Base-by-base conservation (phyloP, 2,329 filamentous ascomycete genomes). In the Ceratocystis ficicola region DNA sequence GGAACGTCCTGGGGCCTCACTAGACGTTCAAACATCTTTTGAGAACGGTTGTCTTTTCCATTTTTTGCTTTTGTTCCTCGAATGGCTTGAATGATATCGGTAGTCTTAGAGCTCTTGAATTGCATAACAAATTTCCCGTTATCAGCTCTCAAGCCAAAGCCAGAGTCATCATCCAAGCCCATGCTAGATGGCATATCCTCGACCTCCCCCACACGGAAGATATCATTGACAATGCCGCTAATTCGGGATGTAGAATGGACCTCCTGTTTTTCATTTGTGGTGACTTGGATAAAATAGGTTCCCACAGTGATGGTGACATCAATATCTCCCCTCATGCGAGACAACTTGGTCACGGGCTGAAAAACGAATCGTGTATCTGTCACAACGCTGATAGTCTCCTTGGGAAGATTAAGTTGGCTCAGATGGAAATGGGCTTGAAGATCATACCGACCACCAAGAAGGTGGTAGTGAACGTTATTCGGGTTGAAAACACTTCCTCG, bases 91-190 rank as follows among this genome's bases (percentile, higher is more conserved):
- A 88, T 75, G 22, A 88, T 79, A 68, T 87, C 85, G 5, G 76
- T 72, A 72, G 86, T 86, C 71, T 82, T 83, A 1, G 83, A 78
- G 69, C 85, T 87, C 20, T 84, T 85, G 72, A 88, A 88, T 71
- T 85, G 87, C 84, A 88, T 87, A 64, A 87, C 81, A 62, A 87
- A 84, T 73, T 85, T 87, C 70, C 86, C 86, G 69, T 84, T 86
- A 70, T 88, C 86, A 2, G 85, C 85, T 62, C 85, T 79, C 32
- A 88, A 75, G 0, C 85, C 86, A 72, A 88, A 88, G 1, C 84
- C 82, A 2, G 82, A 83, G 69, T 87, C 84, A 67, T 88, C 85
- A 67, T 87, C 85, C 0, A 81, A 82, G 67, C 84, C 80, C 65
- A 86, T 83, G 1, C 83, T 83, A 2, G 83, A 83, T 4, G 84